Evolutionary conservation across 2,329 filamentous ascomycete species (phyloP), one percentile per base, ranked within the genome.

Genomic region (Leptodontidium sp.): DNA sequence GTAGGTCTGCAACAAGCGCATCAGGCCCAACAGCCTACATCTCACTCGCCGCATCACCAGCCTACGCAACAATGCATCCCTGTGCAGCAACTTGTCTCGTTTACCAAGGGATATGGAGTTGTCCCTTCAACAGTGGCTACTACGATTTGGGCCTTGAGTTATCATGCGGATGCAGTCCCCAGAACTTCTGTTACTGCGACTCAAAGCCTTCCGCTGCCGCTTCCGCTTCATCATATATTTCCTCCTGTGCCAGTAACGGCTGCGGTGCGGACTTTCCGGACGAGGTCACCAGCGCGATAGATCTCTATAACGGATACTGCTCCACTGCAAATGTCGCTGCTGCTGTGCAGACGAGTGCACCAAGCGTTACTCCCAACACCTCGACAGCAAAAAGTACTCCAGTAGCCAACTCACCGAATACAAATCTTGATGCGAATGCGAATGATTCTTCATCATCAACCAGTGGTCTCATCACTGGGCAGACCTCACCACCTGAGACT

Each of bases 281-380:
- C 35, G 64, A 66, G n/a, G 38, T 61, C n/a, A 50, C 64, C 29
- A 61, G 45, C 15, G 64, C 64, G 29, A 61, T 61, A n/a, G 38
- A 52, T 59, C 32, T 66, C 3, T 66, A 66, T 35, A 57, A 66
- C 21, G 43, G 17, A 17, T 66, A 66, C n/a, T 66, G 64, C 24
- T 29, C 52, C 9, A 66, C 64, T 15, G 64, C 40, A 11, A 66
- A 66, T 43, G 53, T 66, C 15, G 64, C 52, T 14, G 64, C 45
- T n/a, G 38, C 55, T 12, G 35, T 59, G 2, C 38, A 26, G 35
- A 58, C 53, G 35, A 59, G n/a, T 15, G 38, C 35, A 26, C 35
- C 55, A 15, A 26, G 55, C 3, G 38, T 59, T 9, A 45, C 55
- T 26, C 2, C 35, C 9, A 45, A 17, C 38, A 15, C 35, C 35